Base-by-base conservation (phyloP, 2,329 filamentous ascomycete genomes). In the Teratosphaeria viscida region DNA sequence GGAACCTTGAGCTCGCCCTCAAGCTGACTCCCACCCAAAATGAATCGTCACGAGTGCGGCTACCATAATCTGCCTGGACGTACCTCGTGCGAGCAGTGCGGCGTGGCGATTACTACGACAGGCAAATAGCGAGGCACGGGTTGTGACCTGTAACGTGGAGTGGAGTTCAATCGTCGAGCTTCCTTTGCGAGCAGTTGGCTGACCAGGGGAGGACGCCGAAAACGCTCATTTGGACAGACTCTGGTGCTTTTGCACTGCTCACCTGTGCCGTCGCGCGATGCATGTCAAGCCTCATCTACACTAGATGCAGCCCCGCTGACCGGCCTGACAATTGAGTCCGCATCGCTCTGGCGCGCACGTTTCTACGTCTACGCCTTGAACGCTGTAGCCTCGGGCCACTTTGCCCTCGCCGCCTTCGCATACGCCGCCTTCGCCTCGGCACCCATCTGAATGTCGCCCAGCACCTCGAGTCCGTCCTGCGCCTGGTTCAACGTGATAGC, bases 401-500 rank as follows among this genome's bases (percentile, higher is more conserved):
- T 69, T 64, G 70, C 67, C 32, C 67, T 65, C 12, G 74, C 76
- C 35, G 71, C 72, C 58, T 72, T 68, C 37, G 70, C 58, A 61
- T 84, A 85, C 55, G 77, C 75, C 43, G 81, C 73, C 67, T 80
- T 79, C 26, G 77, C 74, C 34, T 78, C 73, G 52, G 71, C 68
- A 57, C 76, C 73, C 61, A 81, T 81, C 60, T 77, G 76, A 78
- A 82, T 81, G 61, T 79, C 74, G 52, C 73, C 72, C 32, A 85
- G 66, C 35, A 82, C 61, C 12, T 77, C 73, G 35, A 87, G 71
- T 2, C 83, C 82, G 54, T 77, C 77, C 10, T 79, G 67, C 1
- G 84, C 86, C 61, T 87, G 81, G 52, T 81, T 77, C 29, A 85
- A 74, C 6, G 79, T 79, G 49, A 81, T 75, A 12, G 68, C 73